A percentile compares a stretch with the other conserved stretches of the same genome.
phyloP scores from a whole-genome alignment of 495 filamentous ascomycete genomes.

The Annulohypoxylon maeteangense region DNA sequence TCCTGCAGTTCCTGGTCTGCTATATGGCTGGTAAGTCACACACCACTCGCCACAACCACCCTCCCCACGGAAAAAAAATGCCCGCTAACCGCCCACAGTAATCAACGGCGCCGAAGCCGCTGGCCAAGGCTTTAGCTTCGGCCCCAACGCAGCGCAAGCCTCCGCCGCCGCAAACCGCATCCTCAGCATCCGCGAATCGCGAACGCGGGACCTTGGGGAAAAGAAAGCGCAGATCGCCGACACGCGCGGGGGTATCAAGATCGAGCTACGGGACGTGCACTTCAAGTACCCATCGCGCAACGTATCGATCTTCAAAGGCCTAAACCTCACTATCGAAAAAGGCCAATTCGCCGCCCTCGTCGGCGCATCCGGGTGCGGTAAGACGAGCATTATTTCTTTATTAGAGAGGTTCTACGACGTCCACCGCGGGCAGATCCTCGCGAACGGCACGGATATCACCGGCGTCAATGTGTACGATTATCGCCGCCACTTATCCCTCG shows the following conservation, averaged over 20 bases:
- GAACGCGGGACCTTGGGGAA: constrained; percentile 27
- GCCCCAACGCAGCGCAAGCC: constrained; percentile 61
- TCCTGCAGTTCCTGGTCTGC: constrained; percentile 55
- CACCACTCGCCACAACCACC: background rate
- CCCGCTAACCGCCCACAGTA: constrained; percentile 32
- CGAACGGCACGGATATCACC: constrained; percentile 65
- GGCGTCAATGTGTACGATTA: constrained; percentile 63
- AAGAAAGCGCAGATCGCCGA: constrained; percentile 39
- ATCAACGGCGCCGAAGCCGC: constrained; percentile 60
- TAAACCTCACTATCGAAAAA: constrained; percentile 68
- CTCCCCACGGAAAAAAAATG: background rate
- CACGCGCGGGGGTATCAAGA: constrained; percentile 58
- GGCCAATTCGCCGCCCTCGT: constrained; percentile 79
- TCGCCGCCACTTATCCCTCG: constrained; percentile 67
- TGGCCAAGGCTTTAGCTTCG: constrained; percentile 59
- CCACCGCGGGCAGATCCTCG: constrained; percentile 65
- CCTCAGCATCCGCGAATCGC: constrained; percentile 53
- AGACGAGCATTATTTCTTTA: constrained; percentile 76
- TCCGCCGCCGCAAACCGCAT: constrained; percentile 58
- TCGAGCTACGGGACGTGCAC: constrained; percentile 69
- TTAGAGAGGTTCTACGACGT: constrained; percentile 75
- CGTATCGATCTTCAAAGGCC: constrained; percentile 62
- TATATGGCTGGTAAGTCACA: constrained; percentile 53
- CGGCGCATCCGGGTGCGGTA: constrained; percentile 79
- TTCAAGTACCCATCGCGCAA: constrained; percentile 71